Evolutionary conservation across 2,329 filamentous ascomycete species (phyloP).

Genomic region (Cadophora sp.): DNA sequence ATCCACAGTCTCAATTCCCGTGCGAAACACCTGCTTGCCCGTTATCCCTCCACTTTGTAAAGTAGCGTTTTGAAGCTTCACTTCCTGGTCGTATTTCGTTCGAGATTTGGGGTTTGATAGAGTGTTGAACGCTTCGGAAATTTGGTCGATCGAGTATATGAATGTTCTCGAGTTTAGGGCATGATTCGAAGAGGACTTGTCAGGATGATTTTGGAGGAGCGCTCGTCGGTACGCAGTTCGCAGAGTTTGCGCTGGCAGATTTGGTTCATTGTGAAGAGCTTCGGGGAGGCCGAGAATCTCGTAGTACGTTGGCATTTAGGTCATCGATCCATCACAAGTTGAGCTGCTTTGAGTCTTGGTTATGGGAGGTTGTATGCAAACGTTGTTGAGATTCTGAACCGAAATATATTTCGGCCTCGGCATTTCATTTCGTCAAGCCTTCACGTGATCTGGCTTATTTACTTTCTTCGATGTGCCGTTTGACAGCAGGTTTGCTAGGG

Average conservation of each 20-base stretch:
- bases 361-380: not conserved
- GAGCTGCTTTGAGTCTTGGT: not conserved
- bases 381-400: not conserved
- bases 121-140: slow-evolving; percentile 62
- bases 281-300: slow-evolving; percentile 63
- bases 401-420: not conserved
- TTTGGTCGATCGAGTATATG: slow-evolving; percentile 66
- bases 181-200: slow-evolving; percentile 36
- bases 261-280: slow-evolving; percentile 52
- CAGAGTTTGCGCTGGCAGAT: slow-evolving; percentile 55
- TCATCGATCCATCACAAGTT: slow-evolving; percentile 38
- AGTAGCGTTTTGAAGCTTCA: slow-evolving; percentile 46
- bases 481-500: not conserved
- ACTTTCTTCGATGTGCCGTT: not conserved
- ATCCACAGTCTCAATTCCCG: slow-evolving; percentile 68
- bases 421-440: not conserved
- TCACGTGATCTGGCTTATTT: not conserved
- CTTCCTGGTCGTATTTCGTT: slow-evolving; percentile 59
- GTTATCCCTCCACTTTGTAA: slow-evolving; percentile 23
- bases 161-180: slow-evolving; percentile 23
- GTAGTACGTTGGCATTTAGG: slow-evolving; percentile 58
- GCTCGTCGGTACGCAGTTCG: slow-evolving; percentile 70
- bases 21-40: slow-evolving; percentile 52
- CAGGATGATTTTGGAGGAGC: slow-evolving; percentile 68
- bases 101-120: slow-evolving; percentile 59